Conservation (phyloP, 805 yeast genomes). For the Sugiyamaella smithiae region DNA sequence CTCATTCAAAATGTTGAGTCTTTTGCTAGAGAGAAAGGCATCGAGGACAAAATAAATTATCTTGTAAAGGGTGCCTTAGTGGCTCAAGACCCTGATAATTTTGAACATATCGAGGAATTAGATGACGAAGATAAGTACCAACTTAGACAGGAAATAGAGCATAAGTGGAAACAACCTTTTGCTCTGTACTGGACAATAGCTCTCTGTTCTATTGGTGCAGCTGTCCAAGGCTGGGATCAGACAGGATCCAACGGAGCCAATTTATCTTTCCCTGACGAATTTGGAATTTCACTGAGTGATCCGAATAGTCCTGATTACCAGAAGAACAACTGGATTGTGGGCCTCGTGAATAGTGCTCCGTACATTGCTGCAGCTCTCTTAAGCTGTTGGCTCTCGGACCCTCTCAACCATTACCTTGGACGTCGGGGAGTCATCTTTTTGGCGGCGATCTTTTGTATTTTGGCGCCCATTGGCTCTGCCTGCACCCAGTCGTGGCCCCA, state of each 20-base stretch:
- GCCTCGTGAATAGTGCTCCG: slow-evolving; percentile 62
- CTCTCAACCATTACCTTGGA: slow-evolving; percentile 49
- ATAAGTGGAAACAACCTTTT: slow-evolving; percentile 44
- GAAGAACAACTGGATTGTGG: slow-evolving; percentile 50
- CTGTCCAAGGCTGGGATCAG: slow-evolving; percentile 73
- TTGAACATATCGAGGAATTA: slow-evolving; percentile 36
- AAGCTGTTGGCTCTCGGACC: slow-evolving; percentile 56
- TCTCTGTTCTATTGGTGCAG: slow-evolving; percentile 60
- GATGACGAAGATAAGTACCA: slow-evolving; percentile 32
- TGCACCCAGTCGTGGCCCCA: slow-evolving; percentile 58
- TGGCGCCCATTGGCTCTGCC: slow-evolving; percentile 55
- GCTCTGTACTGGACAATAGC: slow-evolving; percentile 48
- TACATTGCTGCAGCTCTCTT: slow-evolving; percentile 54
- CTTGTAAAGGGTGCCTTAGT: slow-evolving; percentile 49
- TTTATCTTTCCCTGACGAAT: slow-evolving; percentile 36
- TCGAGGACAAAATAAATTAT: slow-evolving; percentile 26
- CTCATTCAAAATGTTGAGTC: slow-evolving; percentile 26
- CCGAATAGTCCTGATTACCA: slow-evolving; percentile 36
- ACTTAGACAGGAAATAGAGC: slow-evolving; percentile 43
- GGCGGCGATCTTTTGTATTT: slow-evolving; percentile 51
- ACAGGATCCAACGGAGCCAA: slow-evolving; percentile 67
- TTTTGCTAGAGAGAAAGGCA: slow-evolving; percentile 25
- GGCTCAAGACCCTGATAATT: slow-evolving; percentile 46
- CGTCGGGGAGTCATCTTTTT: slow-evolving; percentile 57
- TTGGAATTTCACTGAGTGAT: slow-evolving; percentile 36